Conservation (phyloP, 768 basidiomycete species). For the Dendrothele bispora region DNA sequence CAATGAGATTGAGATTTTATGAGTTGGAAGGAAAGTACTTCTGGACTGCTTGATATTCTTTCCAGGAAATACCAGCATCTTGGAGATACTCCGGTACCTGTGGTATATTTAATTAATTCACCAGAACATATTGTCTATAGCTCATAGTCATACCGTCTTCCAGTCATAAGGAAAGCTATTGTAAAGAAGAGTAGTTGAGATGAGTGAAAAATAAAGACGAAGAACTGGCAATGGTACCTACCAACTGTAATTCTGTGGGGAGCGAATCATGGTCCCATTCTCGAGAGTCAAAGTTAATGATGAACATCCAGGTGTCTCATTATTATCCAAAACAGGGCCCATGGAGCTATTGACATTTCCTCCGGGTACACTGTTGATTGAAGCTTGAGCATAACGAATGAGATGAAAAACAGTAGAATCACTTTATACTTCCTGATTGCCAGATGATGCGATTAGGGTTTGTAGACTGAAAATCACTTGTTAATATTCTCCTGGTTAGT, state of each 20-base stretch:
- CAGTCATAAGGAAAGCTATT: slow-evolving; percentile 6
- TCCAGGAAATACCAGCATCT: slow-evolving; percentile 7
- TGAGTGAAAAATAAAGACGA: too few species aligned
- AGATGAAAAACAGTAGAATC: not conserved
- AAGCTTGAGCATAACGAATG: too few species aligned
- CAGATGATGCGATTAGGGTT: slow-evolving; percentile 9
- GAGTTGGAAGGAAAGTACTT: not conserved
- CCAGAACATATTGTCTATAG: too few species aligned
- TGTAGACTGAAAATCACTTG: not conserved
- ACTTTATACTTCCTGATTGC: slow-evolving; percentile 6
- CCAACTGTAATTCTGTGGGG: slow-evolving; percentile 4
- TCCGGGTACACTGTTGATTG: slow-evolving; percentile 2
- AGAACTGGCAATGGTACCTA: not conserved
- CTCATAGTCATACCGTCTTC: not conserved
- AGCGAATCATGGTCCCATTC: slow-evolving; percentile 4
- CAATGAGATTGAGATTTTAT: too few species aligned
- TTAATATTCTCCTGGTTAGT: not conserved
- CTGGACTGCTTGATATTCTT: slow-evolving; percentile 7
- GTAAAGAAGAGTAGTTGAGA: not conserved
- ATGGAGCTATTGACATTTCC: slow-evolving; percentile 7
- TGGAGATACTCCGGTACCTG: slow-evolving; percentile 7
- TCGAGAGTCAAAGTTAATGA: slow-evolving; percentile 4
- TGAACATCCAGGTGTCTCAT: slow-evolving; percentile 4
- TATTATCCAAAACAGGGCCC: slow-evolving; percentile 9
- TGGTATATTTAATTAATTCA: too few species aligned